Conservation (phyloP, 108 stramenopile species). For the Nannochloropsis gaditana region DNA sequence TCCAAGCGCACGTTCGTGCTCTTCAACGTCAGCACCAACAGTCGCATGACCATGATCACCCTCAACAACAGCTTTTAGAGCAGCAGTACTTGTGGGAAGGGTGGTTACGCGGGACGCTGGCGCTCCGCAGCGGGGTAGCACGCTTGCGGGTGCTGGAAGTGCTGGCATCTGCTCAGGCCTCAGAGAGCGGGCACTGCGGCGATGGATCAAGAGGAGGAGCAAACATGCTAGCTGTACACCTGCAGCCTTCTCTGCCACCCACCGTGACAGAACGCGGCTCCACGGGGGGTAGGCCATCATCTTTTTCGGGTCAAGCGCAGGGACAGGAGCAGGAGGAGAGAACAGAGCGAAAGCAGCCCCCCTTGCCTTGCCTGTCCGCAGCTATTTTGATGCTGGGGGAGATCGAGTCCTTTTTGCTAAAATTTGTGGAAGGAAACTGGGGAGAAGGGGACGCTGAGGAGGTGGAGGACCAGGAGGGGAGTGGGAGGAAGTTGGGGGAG, state of each 20-base stretch:
- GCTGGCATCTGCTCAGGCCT: neutral
- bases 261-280: neutral
- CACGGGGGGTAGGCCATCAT: neutral
- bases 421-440: neutral
- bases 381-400: neutral
- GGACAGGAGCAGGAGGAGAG: neutral
- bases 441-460: neutral
- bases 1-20: neutral
- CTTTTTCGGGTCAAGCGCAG: neutral
- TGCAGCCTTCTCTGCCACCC: too few relatives aligned
- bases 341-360: neutral
- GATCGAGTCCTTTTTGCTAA: neutral
- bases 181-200: neutral
- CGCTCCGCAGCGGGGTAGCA: neutral
- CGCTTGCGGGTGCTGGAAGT: neutral
- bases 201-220: neutral
- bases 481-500: neutral
- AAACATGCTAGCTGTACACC: too few relatives aligned
- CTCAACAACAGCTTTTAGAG: neutral
- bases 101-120: neutral
- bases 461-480: neutral
- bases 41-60: neutral
- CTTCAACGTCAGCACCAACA: neutral
- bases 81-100: conserved; percentile 6
- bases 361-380: neutral